Base-by-base conservation (phyloP, 2,329 filamentous ascomycete species). In the Chaetomiaceae sp. region DNA sequence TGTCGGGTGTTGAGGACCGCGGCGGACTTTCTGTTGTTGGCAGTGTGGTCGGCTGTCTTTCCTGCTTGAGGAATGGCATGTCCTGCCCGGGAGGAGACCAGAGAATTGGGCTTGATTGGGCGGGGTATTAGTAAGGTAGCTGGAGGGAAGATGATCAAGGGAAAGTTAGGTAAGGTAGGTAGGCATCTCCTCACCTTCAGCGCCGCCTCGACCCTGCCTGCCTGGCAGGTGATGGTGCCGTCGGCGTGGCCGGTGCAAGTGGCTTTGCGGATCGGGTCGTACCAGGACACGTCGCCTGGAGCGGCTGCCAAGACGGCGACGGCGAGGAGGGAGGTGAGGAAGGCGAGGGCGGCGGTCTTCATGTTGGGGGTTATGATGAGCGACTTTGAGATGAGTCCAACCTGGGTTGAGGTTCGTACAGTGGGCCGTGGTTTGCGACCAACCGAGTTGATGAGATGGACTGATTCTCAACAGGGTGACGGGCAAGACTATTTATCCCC, bases 221-320 rank as follows among this genome's bases (percentile, higher is more conserved):
- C 5, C 20, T 47, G 34, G 19, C 50, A 52, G n/a, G 25, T 42
- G 29, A 52, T 52, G 27, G 9, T 29, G 8, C 50, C 43, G 15
- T 47, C 43, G 27, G n/a, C n/a, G n/a, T 39, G 37, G 20, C 50
- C 43, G 20, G 50, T 52, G 37, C 50, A 52, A 19, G 43, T 47
- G n/a, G n/a, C 20, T 20, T 52, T 34, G 50, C 27, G 50, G 19
- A 25, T 23, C 5, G 43, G 48, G 14, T 51, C 50, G 34, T 27
- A 52, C 43, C 43, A 47, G 27, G 50, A 33, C n/a, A 38, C 33
- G 20, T 43, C 39, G 3, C 23, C 23, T 4, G 43, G 9, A 1
- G 27, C 17, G 19, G 40, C 40, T 11, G n/a, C 48, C 12, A 39
- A 19, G 25, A 27, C n/a, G 9, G 22, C 25, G 36, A 25, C 25